Conservation (phyloP, 352 stramenopile species). For the Hyaloperonospora brassicae region DNA sequence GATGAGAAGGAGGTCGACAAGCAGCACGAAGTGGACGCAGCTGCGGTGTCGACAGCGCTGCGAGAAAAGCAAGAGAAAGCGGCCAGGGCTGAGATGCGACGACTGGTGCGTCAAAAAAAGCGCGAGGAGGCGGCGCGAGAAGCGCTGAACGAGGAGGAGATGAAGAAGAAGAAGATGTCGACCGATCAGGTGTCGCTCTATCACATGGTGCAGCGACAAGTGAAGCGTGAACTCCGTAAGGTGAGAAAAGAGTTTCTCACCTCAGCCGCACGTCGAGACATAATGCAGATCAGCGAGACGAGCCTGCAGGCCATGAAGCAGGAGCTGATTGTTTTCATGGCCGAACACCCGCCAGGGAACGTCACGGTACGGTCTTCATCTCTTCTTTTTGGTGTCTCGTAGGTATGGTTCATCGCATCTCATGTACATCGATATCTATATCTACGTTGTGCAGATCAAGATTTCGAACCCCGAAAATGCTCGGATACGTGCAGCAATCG, state of each 20-base stretch:
- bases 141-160: slow-evolving; percentile 30
- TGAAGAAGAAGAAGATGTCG: slow-evolving; percentile 35
- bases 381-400: not conserved
- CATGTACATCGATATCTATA: too few relatives aligned
- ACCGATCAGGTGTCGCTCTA: slow-evolving; percentile 52
- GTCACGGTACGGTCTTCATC: slow-evolving; percentile 25
- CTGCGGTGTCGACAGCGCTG: slow-evolving; percentile 36
- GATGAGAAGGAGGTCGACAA: slow-evolving; percentile 20
- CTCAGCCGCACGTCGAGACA: slow-evolving; percentile 46
- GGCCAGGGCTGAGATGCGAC: slow-evolving; percentile 34
- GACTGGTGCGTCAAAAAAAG: slow-evolving; percentile 34
- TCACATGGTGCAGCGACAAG: slow-evolving; percentile 46
- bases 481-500: slow-evolving; percentile 40
- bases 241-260: slow-evolving; percentile 59
- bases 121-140: slow-evolving; percentile 41
- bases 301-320: slow-evolving; percentile 57
- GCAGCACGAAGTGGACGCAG: slow-evolving; percentile 29
- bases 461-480: slow-evolving; percentile 58
- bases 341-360: slow-evolving; percentile 36
- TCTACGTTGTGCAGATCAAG: slow-evolving; percentile 23
- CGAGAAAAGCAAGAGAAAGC: slow-evolving; percentile 44
- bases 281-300: slow-evolving; percentile 61
- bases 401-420: slow-evolving; percentile 3
- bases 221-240: slow-evolving; percentile 58
- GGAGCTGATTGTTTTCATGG: slow-evolving; percentile 56